Conservation (phyloP, 2,329 filamentous ascomycete species). For the Ascochyta clinopodiicola region DNA sequence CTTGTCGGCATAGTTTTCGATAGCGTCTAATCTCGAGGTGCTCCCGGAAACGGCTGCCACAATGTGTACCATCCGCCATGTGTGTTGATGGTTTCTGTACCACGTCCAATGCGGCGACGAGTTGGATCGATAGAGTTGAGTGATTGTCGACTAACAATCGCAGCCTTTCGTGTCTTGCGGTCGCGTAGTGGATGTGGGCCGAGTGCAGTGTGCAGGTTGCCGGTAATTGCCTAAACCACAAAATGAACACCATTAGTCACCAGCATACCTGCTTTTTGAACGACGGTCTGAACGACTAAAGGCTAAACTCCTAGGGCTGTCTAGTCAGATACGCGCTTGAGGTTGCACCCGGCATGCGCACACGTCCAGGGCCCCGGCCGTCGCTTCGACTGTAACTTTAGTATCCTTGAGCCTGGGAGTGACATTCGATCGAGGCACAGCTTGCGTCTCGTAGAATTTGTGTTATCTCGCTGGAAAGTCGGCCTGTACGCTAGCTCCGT, state of each 20-base stretch:
- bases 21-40: conserved; percentile 31
- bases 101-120: conserved; percentile 22
- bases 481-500: conserved; percentile 32
- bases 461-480: conserved; percentile 36
- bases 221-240: neutral
- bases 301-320: conserved; percentile 41
- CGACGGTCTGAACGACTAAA: conserved; percentile 44
- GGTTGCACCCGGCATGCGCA: conserved; percentile 31
- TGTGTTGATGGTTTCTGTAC: conserved; percentile 39
- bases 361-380: conserved; percentile 35
- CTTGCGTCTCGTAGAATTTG: conserved; percentile 28
- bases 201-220: neutral
- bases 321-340: conserved; percentile 3
- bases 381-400: conserved; percentile 31
- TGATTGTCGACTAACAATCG: neutral
- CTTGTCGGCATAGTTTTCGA: conserved; percentile 13
- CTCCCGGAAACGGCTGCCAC: conserved; percentile 20
- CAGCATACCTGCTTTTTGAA: conserved; percentile 16
- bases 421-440: conserved; percentile 41
- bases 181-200: neutral
- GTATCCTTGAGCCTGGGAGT: conserved; percentile 40
- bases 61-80: conserved; percentile 40
- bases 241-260: neutral
- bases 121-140: neutral
- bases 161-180: neutral